These are phyloP conservation scores for Aphanocladium album DNA, from an alignment of 2,329 filamentous ascomycete species.

Conservation along the genomic window DNA sequence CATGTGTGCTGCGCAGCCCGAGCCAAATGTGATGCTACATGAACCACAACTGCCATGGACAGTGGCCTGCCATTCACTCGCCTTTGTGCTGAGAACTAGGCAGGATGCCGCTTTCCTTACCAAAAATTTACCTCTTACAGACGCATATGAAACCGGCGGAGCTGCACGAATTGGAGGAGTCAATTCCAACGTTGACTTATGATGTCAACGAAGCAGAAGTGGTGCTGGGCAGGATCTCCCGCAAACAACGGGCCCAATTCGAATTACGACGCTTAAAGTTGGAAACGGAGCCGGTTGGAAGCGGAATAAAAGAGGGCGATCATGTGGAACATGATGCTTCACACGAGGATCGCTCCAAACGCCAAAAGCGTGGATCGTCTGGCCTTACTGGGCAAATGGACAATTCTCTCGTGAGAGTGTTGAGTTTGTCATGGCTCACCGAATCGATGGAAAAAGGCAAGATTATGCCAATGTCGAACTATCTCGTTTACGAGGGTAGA, in stretches of 20 bases:
- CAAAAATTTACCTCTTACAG: slow-evolving; percentile 67
- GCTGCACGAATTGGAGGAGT: slow-evolving; percentile 58
- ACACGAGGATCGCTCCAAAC: slow-evolving; percentile 16
- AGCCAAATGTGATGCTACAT: not conserved
- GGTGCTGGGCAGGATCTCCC: slow-evolving; percentile 67
- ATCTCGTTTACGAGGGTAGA: slow-evolving; percentile 50
- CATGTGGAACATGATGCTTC: slow-evolving; percentile 1
- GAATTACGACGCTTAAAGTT: slow-evolving; percentile 69
- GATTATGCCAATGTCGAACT: slow-evolving; percentile 44
- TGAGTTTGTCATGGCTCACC: slow-evolving; percentile 55
- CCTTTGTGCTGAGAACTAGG: not conserved
- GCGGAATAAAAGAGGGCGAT: not conserved
- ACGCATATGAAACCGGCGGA: slow-evolving; percentile 62
- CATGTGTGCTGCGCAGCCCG: not conserved
- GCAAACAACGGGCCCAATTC: slow-evolving; percentile 65
- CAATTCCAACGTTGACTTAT: slow-evolving; percentile 62
- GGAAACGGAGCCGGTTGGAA: slow-evolving; percentile 39
- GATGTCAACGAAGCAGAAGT: slow-evolving; percentile 67
- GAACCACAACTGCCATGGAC: not conserved
- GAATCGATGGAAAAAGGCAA: slow-evolving; percentile 43
- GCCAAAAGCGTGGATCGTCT: slow-evolving; percentile 15
- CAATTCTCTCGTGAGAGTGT: slow-evolving; percentile 39
- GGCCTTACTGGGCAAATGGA: not conserved
- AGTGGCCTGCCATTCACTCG: not conserved
- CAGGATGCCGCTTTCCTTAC: slow-evolving; percentile 34